Conservation (phyloP, 1,139 yeast genomes). For the Meyerozyma smithsonii region DNA sequence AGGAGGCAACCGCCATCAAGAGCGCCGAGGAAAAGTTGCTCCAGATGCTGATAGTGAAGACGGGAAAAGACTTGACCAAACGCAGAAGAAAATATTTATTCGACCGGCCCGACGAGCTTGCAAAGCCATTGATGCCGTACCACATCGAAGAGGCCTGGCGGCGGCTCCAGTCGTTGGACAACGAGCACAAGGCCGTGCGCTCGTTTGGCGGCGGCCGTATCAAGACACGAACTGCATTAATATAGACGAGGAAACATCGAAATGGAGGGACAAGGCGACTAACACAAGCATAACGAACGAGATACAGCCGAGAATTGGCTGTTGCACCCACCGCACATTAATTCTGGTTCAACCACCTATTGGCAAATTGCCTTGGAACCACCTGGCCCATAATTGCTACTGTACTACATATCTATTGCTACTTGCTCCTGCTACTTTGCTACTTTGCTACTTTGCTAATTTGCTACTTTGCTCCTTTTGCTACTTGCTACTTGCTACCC, state of each 20-base stretch:
- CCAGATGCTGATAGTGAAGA: constrained; percentile 27
- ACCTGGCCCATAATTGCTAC: too few relatives aligned
- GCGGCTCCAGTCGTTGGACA: constrained; percentile 59
- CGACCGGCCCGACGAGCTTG: constrained; percentile 87
- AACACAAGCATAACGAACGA: too few relatives aligned
- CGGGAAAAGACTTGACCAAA: constrained; percentile 26
- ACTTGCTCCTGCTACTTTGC: too few relatives aligned
- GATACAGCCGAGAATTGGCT: too few relatives aligned
- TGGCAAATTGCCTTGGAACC: too few relatives aligned
- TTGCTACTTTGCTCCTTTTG: too few relatives aligned
- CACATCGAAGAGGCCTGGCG: constrained; percentile 95
- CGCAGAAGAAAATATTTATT: constrained; percentile 59
- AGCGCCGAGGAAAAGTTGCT: constrained; percentile 53
- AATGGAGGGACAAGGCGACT: not conserved
- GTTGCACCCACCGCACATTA: too few relatives aligned
- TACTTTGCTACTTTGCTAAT: not conserved
- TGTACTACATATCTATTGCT: too few relatives aligned
- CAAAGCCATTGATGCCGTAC: constrained; percentile 73
- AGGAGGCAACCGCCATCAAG: constrained; percentile 81
- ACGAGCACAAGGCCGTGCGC: constrained; percentile 61
- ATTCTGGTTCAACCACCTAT: too few relatives aligned
- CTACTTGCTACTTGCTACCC: too few relatives aligned
- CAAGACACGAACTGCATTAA: constrained; percentile 38
- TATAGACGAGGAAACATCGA: too few relatives aligned
- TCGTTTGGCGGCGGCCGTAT: constrained; percentile 73